phyloP scores from a whole-genome alignment of 2,329 filamentous ascomycete genomes.

The Laburnicola sp. region DNA sequence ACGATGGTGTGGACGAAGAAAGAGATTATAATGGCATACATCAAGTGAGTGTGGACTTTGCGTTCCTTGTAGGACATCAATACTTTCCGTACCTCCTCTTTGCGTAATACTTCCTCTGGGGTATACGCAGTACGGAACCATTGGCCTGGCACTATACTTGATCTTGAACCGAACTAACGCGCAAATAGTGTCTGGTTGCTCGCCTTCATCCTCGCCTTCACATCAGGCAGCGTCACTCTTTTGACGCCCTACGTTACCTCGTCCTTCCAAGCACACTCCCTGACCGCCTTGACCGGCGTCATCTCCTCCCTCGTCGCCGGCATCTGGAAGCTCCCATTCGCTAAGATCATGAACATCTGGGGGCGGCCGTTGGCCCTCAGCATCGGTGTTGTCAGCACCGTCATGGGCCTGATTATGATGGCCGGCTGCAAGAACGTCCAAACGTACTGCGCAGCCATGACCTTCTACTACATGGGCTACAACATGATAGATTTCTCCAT shows the following conservation, averaged over 20 bases:
- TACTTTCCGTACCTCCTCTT: too few relatives aligned
- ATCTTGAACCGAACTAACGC: constrained; percentile 14
- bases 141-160: too few relatives aligned
- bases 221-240: constrained; percentile 48
- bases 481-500: constrained; percentile 65
- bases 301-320: constrained; percentile 45
- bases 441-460: constrained; percentile 66
- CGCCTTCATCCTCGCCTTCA: constrained; percentile 54
- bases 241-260: constrained; percentile 48
- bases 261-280: constrained; percentile 41
- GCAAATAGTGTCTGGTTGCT: constrained; percentile 40
- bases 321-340: constrained; percentile 47
- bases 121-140: too few relatives aligned
- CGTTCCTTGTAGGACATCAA: neutral
- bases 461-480: constrained; percentile 67
- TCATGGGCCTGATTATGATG: constrained; percentile 64
- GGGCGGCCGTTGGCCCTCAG: constrained; percentile 45
- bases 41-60: constrained; percentile 25
- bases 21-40: constrained; percentile 32
- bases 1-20: constrained; percentile 34
- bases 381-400: constrained; percentile 37
- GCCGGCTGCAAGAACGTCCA: constrained; percentile 64
- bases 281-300: constrained; percentile 45
- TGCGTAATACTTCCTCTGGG: too few relatives aligned
- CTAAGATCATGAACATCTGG: constrained; percentile 51